These are phyloP conservation scores for Pestalotiopsis sp. DNA, from an alignment of 2,329 filamentous ascomycete species.

Conservation along the genomic window DNA sequence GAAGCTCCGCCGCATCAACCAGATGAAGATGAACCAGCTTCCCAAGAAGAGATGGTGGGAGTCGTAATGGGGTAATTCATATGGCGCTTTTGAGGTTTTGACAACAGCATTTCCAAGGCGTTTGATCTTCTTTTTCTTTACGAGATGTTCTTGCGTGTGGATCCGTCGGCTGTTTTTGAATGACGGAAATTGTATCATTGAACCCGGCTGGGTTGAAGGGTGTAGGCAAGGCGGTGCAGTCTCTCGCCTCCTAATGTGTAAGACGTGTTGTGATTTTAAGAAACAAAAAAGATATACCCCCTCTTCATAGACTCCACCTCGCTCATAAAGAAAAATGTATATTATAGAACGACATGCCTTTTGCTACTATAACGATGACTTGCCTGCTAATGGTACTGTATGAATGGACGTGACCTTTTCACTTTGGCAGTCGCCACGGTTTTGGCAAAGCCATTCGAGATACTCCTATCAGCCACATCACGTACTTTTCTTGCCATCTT, in stretches of 20 bases:
- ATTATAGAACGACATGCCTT: neutral
- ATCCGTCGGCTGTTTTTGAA: neutral
- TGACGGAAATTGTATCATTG: neutral
- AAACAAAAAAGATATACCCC: neutral
- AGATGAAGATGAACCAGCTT: slow-evolving; percentile 44
- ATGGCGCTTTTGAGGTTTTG: neutral
- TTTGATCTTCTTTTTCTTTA: neutral
- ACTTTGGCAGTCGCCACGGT: too few relatives aligned
- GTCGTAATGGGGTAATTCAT: neutral
- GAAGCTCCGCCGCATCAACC: slow-evolving; percentile 53
- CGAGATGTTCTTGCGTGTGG: neutral
- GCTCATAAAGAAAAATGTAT: neutral
- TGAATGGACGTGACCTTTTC: neutral
- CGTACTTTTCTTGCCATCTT: too few relatives aligned
- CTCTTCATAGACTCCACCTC: neutral
- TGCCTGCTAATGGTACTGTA: neutral
- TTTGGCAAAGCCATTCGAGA: too few relatives aligned
- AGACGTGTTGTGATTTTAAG: neutral
- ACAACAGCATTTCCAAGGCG: neutral
- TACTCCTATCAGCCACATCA: too few relatives aligned
- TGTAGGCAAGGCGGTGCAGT: neutral
- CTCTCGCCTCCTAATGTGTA: neutral
- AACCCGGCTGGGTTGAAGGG: neutral
- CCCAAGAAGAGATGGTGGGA: slow-evolving; percentile 35
- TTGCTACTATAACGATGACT: too few relatives aligned